These are phyloP conservation scores for Elsinoe batatas DNA, from an alignment of 2,329 filamentous ascomycete species.

Conservation along the genomic window DNA sequence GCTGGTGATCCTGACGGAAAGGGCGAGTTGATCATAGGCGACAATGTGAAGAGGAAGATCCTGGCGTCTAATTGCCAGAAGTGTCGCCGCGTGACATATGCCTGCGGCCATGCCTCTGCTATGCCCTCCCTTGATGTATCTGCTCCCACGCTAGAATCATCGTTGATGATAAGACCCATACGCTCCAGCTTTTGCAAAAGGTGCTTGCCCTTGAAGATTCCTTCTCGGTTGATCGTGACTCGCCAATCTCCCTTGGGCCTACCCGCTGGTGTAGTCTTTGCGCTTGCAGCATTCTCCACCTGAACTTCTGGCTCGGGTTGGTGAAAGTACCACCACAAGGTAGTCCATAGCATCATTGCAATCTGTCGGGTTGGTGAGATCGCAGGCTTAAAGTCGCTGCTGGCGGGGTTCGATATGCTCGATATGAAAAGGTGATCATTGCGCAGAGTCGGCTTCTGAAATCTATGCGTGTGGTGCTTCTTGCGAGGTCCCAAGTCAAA, in stretches of 20 bases:
- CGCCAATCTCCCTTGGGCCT: slow-evolving; percentile 78
- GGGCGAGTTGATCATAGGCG: slow-evolving; percentile 44
- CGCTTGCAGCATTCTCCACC: slow-evolving; percentile 53
- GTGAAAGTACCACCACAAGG: slow-evolving; percentile 96
- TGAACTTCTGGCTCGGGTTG: slow-evolving; percentile 61
- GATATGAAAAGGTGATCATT: slow-evolving; percentile 84
- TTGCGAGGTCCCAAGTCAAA: slow-evolving; percentile 18
- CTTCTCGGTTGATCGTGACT: slow-evolving; percentile 73
- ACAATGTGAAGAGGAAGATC: slow-evolving; percentile 77
- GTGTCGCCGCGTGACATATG: slow-evolving; percentile 70
- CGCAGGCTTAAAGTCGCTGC: slow-evolving; percentile 71
- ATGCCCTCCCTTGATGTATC: slow-evolving; percentile 43
- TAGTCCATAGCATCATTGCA: slow-evolving; percentile 94
- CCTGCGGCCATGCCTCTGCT: slow-evolving; percentile 57
- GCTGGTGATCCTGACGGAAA: slow-evolving; percentile 40
- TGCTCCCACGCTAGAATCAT: slow-evolving; percentile 65
- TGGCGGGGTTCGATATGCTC: slow-evolving; percentile 73
- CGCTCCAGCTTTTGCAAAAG: slow-evolving; percentile 83
- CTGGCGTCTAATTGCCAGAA: slow-evolving; percentile 92
- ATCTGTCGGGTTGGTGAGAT: slow-evolving; percentile 78
- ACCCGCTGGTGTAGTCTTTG: slow-evolving; percentile 54
- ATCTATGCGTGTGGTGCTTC: slow-evolving; percentile 50
- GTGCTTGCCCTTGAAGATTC: slow-evolving; percentile 75
- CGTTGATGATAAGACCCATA: slow-evolving; percentile 73
- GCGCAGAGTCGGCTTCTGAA: slow-evolving; percentile 61